Evolutionary conservation across 148 eudicot species (phyloP).

Genomic region (Diospyros lotus): DNA sequence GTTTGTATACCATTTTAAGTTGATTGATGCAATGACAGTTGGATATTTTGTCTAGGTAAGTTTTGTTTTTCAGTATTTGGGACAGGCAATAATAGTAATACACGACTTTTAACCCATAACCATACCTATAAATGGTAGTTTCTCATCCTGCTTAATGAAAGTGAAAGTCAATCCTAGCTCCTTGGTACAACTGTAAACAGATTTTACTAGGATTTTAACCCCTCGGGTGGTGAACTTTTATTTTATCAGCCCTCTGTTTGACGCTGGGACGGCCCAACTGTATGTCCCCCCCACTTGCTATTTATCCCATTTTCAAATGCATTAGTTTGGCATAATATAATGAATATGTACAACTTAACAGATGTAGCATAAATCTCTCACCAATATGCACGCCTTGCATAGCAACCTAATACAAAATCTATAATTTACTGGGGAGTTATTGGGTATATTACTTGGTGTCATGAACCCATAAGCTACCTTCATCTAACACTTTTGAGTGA

Average conservation of each 20-base stretch:
- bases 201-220: neutral
- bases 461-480: too few species aligned
- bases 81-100: neutral
- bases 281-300: neutral
- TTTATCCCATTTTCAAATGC: neutral
- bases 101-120: neutral
- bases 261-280: neutral
- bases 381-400: neutral
- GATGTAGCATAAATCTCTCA: neutral
- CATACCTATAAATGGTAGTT: neutral
- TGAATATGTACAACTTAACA: neutral
- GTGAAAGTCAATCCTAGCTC: neutral
- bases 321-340: neutral
- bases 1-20: neutral
- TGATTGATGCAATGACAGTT: slow-evolving; percentile 3
- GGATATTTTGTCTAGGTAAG: neutral
- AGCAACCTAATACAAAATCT: too few species aligned
- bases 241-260: neutral
- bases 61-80: slow-evolving; percentile 4
- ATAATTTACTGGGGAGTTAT: too few species aligned
- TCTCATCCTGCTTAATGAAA: neutral
- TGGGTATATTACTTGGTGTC: too few species aligned
- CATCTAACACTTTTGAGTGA: too few species aligned
- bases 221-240: neutral
- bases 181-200: neutral